phyloP scores from a whole-genome alignment of 345 rosid species.

The thale cress (Arabidopsis thaliana) region DNA sequence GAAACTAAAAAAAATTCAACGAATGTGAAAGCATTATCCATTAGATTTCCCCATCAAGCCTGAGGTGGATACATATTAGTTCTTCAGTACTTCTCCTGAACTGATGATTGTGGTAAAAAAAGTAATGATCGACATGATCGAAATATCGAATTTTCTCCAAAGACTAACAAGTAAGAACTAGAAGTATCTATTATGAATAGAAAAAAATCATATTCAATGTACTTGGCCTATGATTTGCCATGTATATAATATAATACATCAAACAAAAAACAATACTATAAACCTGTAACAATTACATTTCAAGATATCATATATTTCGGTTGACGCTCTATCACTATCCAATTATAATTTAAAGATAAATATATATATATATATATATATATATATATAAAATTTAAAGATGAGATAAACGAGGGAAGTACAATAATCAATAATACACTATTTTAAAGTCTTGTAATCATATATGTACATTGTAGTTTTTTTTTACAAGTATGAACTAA shows the following conservation, averaged over 20 bases:
- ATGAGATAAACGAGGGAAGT: constrained; percentile 15
- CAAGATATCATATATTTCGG: constrained; percentile 24
- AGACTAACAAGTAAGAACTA: neutral
- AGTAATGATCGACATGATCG: neutral
- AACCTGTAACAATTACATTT: neutral
- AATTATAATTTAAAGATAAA: neutral
- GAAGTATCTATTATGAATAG: neutral
- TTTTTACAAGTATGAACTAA: neutral
- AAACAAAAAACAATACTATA: constrained; percentile 5
- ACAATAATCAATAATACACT: neutral
- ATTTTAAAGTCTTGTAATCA: neutral
- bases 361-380: too few relatives aligned
- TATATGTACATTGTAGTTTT: neutral
- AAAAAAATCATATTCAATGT: neutral
- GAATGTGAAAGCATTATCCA: neutral
- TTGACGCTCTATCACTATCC: constrained; percentile 33
- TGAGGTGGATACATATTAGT: neutral
- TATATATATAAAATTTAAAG: neutral
- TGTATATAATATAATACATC: neutral
- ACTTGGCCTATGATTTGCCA: neutral
- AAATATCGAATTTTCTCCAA: neutral
- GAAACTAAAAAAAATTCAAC: neutral
- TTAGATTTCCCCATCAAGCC: neutral
- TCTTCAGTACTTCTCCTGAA: neutral
- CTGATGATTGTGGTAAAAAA: neutral